Evolutionary conservation across 352 stramenopile genomes (phyloP).

Genomic region (Phytophthora niederhauseri): DNA sequence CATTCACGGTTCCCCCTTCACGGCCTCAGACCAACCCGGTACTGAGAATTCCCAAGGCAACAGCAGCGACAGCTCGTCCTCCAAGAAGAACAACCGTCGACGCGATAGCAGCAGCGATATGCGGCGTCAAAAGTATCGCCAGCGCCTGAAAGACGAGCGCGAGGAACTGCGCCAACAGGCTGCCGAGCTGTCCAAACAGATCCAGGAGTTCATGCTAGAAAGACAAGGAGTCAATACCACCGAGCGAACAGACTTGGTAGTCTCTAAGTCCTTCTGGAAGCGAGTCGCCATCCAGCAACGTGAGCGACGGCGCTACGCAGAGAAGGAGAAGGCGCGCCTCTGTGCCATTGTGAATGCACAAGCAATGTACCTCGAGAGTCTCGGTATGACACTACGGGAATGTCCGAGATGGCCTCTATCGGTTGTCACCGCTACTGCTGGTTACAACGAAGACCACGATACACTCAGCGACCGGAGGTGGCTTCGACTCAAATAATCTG

Average conservation of each 20-base stretch:
- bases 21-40: too few relatives aligned
- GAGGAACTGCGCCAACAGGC: neutral
- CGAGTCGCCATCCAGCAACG: neutral
- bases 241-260: neutral
- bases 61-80: too few relatives aligned
- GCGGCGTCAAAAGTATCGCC: neutral
- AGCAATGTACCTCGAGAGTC: neutral
- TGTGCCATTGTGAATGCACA: neutral
- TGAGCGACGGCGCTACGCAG: neutral
- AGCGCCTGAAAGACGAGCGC: neutral
- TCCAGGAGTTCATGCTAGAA: neutral
- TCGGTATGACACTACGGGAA: neutral
- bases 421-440: neutral
- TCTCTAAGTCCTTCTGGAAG: neutral
- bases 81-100: neutral
- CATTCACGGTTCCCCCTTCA: too few relatives aligned
- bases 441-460: neutral
- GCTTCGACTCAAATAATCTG: constrained; percentile 3
- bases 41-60: too few relatives aligned
- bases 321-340: constrained; percentile 3
- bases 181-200: neutral
- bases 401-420: neutral
- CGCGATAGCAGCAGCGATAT: neutral
- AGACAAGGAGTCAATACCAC: neutral
- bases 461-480: neutral